Conservation (phyloP, 192 early-diverging fungal genomes). For the Cetraspora pellucida region DNA sequence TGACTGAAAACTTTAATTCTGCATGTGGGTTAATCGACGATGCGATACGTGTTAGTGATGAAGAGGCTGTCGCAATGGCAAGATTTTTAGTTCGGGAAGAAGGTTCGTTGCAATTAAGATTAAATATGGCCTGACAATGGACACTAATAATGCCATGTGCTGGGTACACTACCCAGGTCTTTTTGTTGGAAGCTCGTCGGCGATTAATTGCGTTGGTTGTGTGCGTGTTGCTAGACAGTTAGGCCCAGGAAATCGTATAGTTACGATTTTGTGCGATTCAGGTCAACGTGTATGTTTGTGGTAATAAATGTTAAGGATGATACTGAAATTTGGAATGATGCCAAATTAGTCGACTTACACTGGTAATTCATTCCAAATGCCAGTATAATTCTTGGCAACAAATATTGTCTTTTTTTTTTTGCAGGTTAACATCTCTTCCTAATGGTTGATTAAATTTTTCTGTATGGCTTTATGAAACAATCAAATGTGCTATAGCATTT, state of each 20-base stretch:
- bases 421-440: too few relatives aligned
- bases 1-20: conserved; percentile 85
- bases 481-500: conserved; percentile 61
- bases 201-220: conserved; percentile 92
- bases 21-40: conserved; percentile 71
- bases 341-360: too few relatives aligned
- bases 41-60: conserved; percentile 82
- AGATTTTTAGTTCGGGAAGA: conserved; percentile 80
- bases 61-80: conserved; percentile 89
- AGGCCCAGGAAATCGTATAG: conserved; percentile 88
- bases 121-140: background rate
- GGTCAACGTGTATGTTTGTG: conserved; percentile 64
- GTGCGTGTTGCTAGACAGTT: conserved; percentile 72
- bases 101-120: conserved; percentile 39
- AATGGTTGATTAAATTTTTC: background rate
- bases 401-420: background rate
- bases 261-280: conserved; percentile 89
- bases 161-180: conserved; percentile 48
- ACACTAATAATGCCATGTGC: background rate
- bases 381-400: background rate
- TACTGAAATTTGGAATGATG: too few relatives aligned
- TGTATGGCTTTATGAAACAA: background rate
- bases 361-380: too few relatives aligned
- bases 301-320: background rate
- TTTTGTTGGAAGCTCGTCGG: conserved; percentile 88